Base-by-base conservation (phyloP, 306 rosid species). In the Cyamopsis tetragonoloba region DNA sequence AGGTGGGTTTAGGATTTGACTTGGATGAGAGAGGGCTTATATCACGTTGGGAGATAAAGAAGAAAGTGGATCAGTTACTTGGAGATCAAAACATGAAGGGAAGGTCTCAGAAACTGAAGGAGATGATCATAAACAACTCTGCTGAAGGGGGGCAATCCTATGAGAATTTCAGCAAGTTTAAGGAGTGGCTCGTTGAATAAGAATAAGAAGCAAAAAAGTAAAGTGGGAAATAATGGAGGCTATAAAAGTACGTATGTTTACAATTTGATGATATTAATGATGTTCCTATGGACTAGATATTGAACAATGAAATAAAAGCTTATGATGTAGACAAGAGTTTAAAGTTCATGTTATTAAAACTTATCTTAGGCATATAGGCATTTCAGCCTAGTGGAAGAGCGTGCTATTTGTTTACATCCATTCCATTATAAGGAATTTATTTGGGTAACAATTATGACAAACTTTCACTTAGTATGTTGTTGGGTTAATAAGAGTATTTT, bases 1-100 rank as follows among this genome's bases (percentile, higher is more conserved):
- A 74, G 34, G 68, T 66, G 6, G 61, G 79, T 2, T 41, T 67
- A 49, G 64, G 75, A n/a, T 62, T 77, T 17, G 79, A 80, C 3
- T 8, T 24, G 5, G 73, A 74, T 56, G 73, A 70, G 3, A 77
- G 60, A 2, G 79, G 85, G 27, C 1, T 38, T 3, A 63, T 83
- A 43, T 53, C 31, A 5, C 39, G 56, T 9, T 44, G 34, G 30
- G 82, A 83, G 62, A 60, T 77, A 0, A 64, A 63, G 71, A 70
- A 23, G 55, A 76, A 76, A 54, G 70, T 80, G 30, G 79, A 80
- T 13, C 34, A 56, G 15, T 53, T 80, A 13, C 47, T 71, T 18
- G 68, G 64, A 3, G 81, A 80, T 56, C 61, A 62, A 7, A 42
- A 28, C 18, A 53, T 77, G 3, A 74, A 35, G 61, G 66, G n/a